A percentile compares a stretch with the other conserved stretches of the same genome.
phyloP scores from a whole-genome alignment of 345 rosid genomes.

The Populus ilicifolia region DNA sequence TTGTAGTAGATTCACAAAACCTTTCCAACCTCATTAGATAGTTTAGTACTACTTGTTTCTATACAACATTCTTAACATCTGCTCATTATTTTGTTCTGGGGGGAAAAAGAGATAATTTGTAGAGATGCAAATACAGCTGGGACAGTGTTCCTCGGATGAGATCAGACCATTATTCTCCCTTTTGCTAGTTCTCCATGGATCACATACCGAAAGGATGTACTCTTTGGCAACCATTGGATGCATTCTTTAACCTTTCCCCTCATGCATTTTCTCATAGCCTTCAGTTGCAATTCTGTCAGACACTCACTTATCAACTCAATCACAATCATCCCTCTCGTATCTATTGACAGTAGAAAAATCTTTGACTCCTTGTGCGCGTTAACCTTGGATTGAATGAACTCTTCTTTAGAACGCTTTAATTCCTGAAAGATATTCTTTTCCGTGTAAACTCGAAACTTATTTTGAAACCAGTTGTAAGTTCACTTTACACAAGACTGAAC shows the following conservation, averaged over 20 bases:
- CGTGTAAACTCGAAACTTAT: slow-evolving; percentile 63
- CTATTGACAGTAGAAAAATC: slow-evolving; percentile 62
- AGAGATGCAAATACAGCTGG: background rate
- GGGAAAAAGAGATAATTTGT: background rate
- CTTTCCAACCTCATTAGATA: background rate
- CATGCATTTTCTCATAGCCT: slow-evolving; percentile 46
- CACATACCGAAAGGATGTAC: slow-evolving; percentile 62
- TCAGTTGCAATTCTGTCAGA: slow-evolving; percentile 47
- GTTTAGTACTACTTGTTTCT: background rate
- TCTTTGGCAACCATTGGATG: slow-evolving; percentile 63
- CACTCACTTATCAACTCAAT: slow-evolving; percentile 32
- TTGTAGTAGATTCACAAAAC: too few relatives aligned
- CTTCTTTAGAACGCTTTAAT: slow-evolving; percentile 56
- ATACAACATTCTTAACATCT: background rate
- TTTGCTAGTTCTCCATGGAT: slow-evolving; percentile 49
- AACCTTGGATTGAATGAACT: slow-evolving; percentile 52
- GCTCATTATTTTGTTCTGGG: background rate
- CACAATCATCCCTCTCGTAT: slow-evolving; percentile 35
- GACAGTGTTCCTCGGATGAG: too few relatives aligned
- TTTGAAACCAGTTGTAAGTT: background rate
- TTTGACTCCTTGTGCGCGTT: slow-evolving; percentile 57
- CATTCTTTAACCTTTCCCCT: slow-evolving; percentile 47
- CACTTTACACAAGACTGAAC: background rate
- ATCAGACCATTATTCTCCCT: slow-evolving; percentile 15
- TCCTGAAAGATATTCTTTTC: slow-evolving; percentile 58